Conservation (phyloP, 2,329 filamentous ascomycete species). For the Alternaria rosae region DNA sequence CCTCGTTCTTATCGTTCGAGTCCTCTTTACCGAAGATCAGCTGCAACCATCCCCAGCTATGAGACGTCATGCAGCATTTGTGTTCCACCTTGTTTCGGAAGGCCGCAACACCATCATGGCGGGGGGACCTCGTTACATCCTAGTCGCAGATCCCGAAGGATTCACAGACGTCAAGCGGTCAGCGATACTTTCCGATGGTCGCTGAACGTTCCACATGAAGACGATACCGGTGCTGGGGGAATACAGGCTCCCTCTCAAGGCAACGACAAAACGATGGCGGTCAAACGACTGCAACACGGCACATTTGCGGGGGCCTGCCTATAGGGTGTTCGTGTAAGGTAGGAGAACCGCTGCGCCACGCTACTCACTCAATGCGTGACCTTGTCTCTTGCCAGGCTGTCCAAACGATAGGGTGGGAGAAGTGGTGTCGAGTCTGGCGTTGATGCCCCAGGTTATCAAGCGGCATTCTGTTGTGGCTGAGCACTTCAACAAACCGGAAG, state of each 20-base stretch:
- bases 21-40: neutral
- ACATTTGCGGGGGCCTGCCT: conserved; percentile 24
- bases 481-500: conserved; percentile 9
- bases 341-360: conserved; percentile 35
- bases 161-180: conserved; percentile 1
- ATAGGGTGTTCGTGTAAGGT: conserved; percentile 15
- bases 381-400: conserved; percentile 13
- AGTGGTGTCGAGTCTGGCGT: conserved; percentile 19
- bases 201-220: conserved; percentile 21
- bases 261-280: conserved; percentile 34
- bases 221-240: conserved; percentile 17
- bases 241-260: conserved; percentile 36
- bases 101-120: conserved; percentile 21
- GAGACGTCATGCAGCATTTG: conserved; percentile 29
- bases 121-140: conserved; percentile 17
- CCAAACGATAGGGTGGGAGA: conserved; percentile 28
- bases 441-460: conserved; percentile 14
- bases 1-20: neutral
- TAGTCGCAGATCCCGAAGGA: conserved; percentile 14
- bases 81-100: conserved; percentile 35
- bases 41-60: neutral
- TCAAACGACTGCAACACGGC: conserved; percentile 16
- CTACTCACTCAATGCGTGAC: conserved; percentile 21
- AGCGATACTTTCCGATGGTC: conserved; percentile 12
- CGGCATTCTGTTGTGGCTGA: conserved; percentile 16